Base-by-base conservation (phyloP, 495 filamentous ascomycete species). In the Penicillium simplicissimum region DNA sequence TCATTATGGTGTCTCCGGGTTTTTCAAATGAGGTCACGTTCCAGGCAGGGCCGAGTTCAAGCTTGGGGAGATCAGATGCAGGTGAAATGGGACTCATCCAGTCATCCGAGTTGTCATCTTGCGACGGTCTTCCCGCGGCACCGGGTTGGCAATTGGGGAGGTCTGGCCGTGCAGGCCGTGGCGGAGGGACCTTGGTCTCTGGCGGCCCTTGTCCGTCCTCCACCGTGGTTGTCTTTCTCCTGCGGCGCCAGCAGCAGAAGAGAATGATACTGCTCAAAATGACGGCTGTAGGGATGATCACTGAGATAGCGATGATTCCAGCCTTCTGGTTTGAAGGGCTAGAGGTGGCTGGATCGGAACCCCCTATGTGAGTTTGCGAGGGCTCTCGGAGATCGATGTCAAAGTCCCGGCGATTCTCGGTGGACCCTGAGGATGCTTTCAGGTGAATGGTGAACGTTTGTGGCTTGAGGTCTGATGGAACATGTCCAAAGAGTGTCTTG, bases 401-500 rank as follows among this genome's bases (percentile, higher is more conserved):
- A 52, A 91, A 78, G 17, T 71, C 67, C 40, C 82, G 71, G 4
- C 76, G 78, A 55, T 82, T 82, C 21, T 57, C 76, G 62, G 34
- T 80, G 61, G 66, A 71, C 53, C 73, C 78, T 76, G 67, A 80
- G 71, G 71, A 77, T 14, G 83, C 84, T 11, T 71, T 82, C 47
- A 91, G 68, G 33, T 74, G 73, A n/a, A 89, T 68, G 1, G 63
- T 65, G 42, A 84, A 73, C 31, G 74, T 75, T 10, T 74, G 64
- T 4, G 81, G 71, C 10, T 73, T 61, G 8, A 78, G 52, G 34
- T 79, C 73, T 0, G 62, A 62, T 1, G 93, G 90, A 23, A 89
- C 85, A 13, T 81, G 76, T 7, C 92, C 91, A 21, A 75, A 82
- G 6, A 96, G 75, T 3, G 79, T 81, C 59, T 81, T 71, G 40